phyloP scores from a whole-genome alignment of 2,329 filamentous ascomycete genomes.

The Plectosphaerella plurivora region DNA sequence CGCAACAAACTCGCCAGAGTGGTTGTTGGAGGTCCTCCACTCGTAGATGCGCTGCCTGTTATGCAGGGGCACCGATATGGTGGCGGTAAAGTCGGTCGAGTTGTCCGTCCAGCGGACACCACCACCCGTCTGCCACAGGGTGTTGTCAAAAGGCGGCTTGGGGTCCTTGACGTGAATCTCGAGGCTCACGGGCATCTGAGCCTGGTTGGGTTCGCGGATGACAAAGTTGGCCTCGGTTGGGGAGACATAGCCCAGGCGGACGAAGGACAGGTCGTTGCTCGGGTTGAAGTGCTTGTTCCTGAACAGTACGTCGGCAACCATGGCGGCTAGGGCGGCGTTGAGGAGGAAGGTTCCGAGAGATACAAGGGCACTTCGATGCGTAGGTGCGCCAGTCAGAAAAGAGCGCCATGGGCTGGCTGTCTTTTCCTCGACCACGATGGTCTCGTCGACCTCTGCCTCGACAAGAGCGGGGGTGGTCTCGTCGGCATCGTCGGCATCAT shows the following conservation, averaged over 20 bases:
- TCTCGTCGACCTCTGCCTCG: constrained; percentile 56
- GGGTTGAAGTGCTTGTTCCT: constrained; percentile 67
- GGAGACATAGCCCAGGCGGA: constrained; percentile 82
- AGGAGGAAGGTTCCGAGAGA: constrained; percentile 66
- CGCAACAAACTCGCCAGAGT: constrained; percentile 75
- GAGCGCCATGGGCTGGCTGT: constrained; percentile 56
- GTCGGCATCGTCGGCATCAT: constrained; percentile 19
- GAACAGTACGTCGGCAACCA: constrained; percentile 75
- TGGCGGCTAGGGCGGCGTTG: constrained; percentile 64
- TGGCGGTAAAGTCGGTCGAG: constrained; percentile 76
- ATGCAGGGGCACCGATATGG: constrained; percentile 63
- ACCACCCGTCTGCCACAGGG: constrained; percentile 64
- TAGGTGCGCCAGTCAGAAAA: constrained; percentile 72
- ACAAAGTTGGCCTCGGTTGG: constrained; percentile 74
- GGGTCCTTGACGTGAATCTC: constrained; percentile 56
- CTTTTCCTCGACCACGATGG: constrained; percentile 53
- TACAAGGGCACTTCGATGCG: constrained; percentile 59
- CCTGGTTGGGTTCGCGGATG: constrained; percentile 74
- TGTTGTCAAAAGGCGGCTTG: constrained; percentile 46
- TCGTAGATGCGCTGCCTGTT: constrained; percentile 72
- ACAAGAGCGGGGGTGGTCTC: constrained; percentile 26
- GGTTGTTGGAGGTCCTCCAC: constrained; percentile 83
- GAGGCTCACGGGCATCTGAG: constrained; percentile 70
- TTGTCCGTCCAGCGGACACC: constrained; percentile 63
- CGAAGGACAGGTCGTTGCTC: constrained; percentile 74